These are phyloP conservation scores for Oligophagozyma castellii DNA, from an alignment of 1,139 yeast genomes.

Conservation along the genomic window DNA sequence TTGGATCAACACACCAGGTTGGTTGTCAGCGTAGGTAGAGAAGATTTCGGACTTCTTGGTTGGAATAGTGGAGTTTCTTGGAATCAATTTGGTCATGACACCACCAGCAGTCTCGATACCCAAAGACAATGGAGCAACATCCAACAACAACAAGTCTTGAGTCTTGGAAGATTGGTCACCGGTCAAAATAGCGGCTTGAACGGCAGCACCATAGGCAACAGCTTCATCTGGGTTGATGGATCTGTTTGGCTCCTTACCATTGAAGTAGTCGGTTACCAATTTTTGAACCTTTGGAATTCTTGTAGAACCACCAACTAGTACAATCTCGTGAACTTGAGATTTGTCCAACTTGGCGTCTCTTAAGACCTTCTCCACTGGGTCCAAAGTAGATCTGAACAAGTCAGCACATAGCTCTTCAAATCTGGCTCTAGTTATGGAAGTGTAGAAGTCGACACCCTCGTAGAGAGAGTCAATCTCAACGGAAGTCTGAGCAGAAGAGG, in stretches of 20 bases:
- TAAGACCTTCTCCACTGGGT: slow-evolving; percentile 78
- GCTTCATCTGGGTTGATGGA: slow-evolving; percentile 92
- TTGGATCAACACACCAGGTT: slow-evolving; percentile 87
- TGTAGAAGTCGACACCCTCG: slow-evolving; percentile 86
- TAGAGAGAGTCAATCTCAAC: slow-evolving; percentile 85
- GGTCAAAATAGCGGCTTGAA: slow-evolving; percentile 88
- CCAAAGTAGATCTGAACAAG: slow-evolving; percentile 72
- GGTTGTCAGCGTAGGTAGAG: slow-evolving; percentile 89
- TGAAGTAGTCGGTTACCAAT: slow-evolving; percentile 73
- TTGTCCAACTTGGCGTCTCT: slow-evolving; percentile 71
- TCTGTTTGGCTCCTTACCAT: slow-evolving; percentile 85
- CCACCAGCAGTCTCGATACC: slow-evolving; percentile 96
- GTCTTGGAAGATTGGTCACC: slow-evolving; percentile 58
- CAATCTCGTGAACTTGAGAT: slow-evolving; percentile 72
- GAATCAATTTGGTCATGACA: slow-evolving; percentile 82
- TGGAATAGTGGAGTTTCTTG: slow-evolving; percentile 87
- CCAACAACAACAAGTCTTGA: slow-evolving; percentile 74
- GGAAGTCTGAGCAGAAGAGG: slow-evolving; percentile 77
- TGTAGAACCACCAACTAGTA: slow-evolving; percentile 85
- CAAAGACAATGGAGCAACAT: slow-evolving; percentile 77
- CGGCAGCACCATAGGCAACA: slow-evolving; percentile 97
- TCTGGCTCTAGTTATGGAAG: slow-evolving; percentile 80
- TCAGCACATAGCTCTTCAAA: slow-evolving; percentile 80
- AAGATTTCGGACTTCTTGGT: slow-evolving; percentile 85
- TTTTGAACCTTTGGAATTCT: slow-evolving; percentile 91